Base-by-base conservation (phyloP, 73 alveolate species). In the Durusdinium trenchii region DNA sequence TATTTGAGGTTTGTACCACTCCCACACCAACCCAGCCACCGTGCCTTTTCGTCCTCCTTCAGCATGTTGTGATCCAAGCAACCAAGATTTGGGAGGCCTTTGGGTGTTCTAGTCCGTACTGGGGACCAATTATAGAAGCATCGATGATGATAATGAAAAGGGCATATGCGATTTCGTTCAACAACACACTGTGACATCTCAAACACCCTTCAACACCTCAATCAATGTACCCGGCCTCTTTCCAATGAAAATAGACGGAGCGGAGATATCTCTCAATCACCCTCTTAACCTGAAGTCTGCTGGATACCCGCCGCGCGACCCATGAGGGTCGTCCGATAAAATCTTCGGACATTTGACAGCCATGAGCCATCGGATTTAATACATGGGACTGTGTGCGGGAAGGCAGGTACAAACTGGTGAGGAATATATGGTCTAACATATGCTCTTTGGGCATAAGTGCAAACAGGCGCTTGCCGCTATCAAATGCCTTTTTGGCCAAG, bases 281-380 rank as follows among this genome's bases (percentile, higher is more conserved):
- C n/a, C n/a, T n/a, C n/a, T n/a, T n/a, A n/a, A 71, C 83, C 9
- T 3, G 14, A 3, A 71, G 51, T 35, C 50, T 71, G 48, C 51
- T 47, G 3, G 51, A 28, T 6, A 76, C 86, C 30, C 86, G 57
- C 12, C 86, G 3, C 3, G 40, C 2, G 2, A 76, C 28, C 4
- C 86, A 60, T 12, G 61, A 42, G 36, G 86, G 86, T 76, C 86
- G n/a, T 42, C 86, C 86, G 9, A 76, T 76, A 42, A 30, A 76
- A 42, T 76, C 86, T 46, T 76, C 86, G 20, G 30, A 6, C 40
- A 46, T 43, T 38, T 76, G 86, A 40, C 51, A 26, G 4, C 51
- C 57, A 30, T n/a, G 43, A 42, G 60, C 60, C 60, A 76, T n/a
- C 5, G 86, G 86, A 28, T 76, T 76, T 6, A 36, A 14, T 12